phyloP scores from a whole-genome alignment of 306 rosid genomes.

The Sesbania bispinosa region DNA sequence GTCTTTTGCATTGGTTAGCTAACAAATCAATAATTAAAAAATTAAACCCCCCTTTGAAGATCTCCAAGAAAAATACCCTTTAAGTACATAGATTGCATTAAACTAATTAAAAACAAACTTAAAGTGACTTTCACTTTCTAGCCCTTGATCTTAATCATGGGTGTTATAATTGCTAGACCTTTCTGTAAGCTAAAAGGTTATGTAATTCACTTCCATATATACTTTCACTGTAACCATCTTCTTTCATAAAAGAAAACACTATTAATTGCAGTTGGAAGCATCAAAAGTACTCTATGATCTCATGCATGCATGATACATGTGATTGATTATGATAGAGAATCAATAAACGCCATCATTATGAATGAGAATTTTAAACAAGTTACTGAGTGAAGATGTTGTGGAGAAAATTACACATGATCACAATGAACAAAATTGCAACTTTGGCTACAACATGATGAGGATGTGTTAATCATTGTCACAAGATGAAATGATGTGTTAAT shows the following conservation, averaged over 20 bases:
- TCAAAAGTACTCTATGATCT: constrained; percentile 17
- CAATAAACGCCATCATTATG: not conserved
- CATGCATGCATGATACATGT: constrained; percentile 26
- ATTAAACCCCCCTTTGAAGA: not conserved
- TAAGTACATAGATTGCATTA: constrained; percentile 32
- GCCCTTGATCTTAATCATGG: constrained; percentile 77
- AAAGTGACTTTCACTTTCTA: constrained; percentile 45
- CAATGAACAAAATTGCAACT: constrained; percentile 20
- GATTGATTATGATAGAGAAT: constrained; percentile 2
- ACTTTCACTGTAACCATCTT: constrained; percentile 25
- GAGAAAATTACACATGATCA: constrained; percentile 31
- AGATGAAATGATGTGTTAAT: constrained; percentile 34
- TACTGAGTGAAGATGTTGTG: constrained; percentile 11
- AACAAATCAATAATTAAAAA: constrained; percentile 16
- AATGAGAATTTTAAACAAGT: constrained; percentile 22
- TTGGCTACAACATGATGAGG: constrained; percentile 29
- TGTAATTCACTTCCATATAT: constrained; percentile 23
- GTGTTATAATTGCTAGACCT: constrained; percentile 68
- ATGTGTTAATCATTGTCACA: constrained; percentile 38
- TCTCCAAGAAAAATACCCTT: constrained; percentile 45
- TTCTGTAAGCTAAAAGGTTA: constrained; percentile 45
- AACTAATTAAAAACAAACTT: constrained; percentile 27
- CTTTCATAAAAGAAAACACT: constrained; percentile 26
- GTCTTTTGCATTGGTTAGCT: constrained; percentile 68
- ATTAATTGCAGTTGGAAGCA: constrained; percentile 13